Conservation (phyloP, 2,329 filamentous ascomycete species). For the Graphiopsis chlorocephala region DNA sequence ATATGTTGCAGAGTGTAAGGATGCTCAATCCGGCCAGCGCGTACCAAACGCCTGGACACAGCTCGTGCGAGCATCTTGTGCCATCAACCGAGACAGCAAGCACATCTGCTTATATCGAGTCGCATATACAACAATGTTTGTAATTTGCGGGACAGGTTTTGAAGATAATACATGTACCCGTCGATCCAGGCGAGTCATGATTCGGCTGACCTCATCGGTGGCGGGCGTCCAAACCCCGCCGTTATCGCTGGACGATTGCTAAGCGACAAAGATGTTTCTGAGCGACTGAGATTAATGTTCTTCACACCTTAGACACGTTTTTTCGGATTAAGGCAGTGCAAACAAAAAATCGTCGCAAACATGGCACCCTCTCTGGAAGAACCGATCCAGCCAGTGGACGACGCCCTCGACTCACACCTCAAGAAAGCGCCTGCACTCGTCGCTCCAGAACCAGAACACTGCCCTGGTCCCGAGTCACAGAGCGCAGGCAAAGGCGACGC, state of each 20-base stretch:
- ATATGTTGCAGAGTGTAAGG: not conserved
- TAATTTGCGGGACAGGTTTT: not conserved
- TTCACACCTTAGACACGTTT: not conserved
- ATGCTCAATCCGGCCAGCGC: not conserved
- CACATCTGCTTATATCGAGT: not conserved
- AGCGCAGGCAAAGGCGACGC: slow-evolving; percentile 68
- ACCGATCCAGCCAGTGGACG: slow-evolving; percentile 51
- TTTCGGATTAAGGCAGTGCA: not conserved
- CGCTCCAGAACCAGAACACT: slow-evolving; percentile 92
- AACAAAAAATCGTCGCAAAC: not conserved
- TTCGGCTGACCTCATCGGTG: slow-evolving; percentile 6
- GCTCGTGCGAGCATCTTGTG: slow-evolving; percentile 18
- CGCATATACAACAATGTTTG: not conserved
- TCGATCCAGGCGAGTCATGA: not conserved
- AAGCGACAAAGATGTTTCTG: slow-evolving; percentile 1
- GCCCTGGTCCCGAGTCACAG: slow-evolving; percentile 82
- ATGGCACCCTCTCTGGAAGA: slow-evolving; percentile 85
- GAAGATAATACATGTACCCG: not conserved
- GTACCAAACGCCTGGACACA: not conserved
- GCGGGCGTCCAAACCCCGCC: slow-evolving; percentile 9
- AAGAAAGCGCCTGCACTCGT: slow-evolving; percentile 81
- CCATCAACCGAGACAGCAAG: not conserved
- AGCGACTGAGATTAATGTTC: not conserved
- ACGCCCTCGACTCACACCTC: slow-evolving; percentile 68
- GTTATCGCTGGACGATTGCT: slow-evolving; percentile 14